phyloP scores from a whole-genome alignment of 495 filamentous ascomycete species.

The Penicillium paradoxum region DNA sequence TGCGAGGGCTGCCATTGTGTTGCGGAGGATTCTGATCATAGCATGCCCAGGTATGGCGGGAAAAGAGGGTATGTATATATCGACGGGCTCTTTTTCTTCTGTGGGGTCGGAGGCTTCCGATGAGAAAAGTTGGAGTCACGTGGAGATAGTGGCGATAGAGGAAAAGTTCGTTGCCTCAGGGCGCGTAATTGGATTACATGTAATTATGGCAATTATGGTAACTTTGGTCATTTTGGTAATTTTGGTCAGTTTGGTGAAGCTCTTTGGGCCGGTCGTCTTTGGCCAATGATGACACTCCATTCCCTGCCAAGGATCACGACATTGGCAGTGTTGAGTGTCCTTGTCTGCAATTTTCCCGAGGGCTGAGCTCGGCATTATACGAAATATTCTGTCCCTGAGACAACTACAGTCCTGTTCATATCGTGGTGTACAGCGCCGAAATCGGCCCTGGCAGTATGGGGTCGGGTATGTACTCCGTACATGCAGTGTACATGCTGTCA shows the following conservation, averaged over 20 bases:
- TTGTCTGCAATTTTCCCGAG: background rate
- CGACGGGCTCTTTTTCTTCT: slow-evolving; percentile 4
- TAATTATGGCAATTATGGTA: background rate
- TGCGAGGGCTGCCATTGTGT: slow-evolving; percentile 52
- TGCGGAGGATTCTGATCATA: slow-evolving; percentile 43
- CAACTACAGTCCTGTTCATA: too few species aligned
- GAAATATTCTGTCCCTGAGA: background rate
- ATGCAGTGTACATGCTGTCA: slow-evolving; percentile 3
- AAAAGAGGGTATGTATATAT: background rate
- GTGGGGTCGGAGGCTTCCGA: slow-evolving; percentile 6
- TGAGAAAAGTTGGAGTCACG: slow-evolving; percentile 7
- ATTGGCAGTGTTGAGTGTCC: background rate
- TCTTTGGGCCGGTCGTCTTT: background rate
- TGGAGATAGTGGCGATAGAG: slow-evolving; percentile 14
- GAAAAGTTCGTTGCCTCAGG: background rate
- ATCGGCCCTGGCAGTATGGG: background rate
- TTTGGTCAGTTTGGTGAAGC: background rate
- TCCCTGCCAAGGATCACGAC: slow-evolving; percentile 13
- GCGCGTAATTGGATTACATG: background rate
- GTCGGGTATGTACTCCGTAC: background rate
- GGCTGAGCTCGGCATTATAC: background rate
- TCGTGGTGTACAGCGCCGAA: background rate
- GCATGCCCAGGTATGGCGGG: slow-evolving; percentile 22
- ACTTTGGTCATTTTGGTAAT: background rate
- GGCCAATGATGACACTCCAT: background rate